phyloP scores from a whole-genome alignment of 805 yeast genomes.

The Myxozyma neotropica region DNA sequence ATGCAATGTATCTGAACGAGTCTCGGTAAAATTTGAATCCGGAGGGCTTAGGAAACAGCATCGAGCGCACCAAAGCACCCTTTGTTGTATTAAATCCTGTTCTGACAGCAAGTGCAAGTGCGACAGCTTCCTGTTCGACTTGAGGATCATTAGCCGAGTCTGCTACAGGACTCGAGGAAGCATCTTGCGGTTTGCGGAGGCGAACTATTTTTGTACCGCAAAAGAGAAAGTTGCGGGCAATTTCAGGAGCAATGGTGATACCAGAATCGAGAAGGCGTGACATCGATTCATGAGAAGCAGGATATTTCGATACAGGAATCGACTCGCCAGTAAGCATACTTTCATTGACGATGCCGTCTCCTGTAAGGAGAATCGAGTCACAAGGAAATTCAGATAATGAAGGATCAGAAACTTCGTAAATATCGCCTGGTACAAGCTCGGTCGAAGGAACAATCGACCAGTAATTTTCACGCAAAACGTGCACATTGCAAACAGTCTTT shows the following conservation, averaged over 20 bases:
- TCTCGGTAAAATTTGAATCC: conserved; percentile 93
- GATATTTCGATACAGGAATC: conserved; percentile 85
- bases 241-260: conserved; percentile 56
- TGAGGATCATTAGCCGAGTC: conserved; percentile 33
- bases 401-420: conserved; percentile 89
- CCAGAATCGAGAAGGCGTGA: conserved; percentile 43
- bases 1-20: conserved; percentile 93
- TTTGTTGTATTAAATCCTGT: conserved; percentile 96
- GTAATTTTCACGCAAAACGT: conserved; percentile 90
- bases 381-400: conserved; percentile 75
- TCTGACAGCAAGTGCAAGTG: conserved; percentile 81
- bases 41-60: conserved; percentile 94
- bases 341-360: conserved; percentile 96
- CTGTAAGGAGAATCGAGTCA: conserved; percentile 82
- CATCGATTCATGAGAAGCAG: conserved; percentile 66
- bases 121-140: conserved; percentile 62
- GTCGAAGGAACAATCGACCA: conserved; percentile 71
- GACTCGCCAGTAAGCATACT: conserved; percentile 98
- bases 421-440: conserved; percentile 93
- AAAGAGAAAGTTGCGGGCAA: conserved; percentile 76
- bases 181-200: conserved; percentile 59
- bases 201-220: conserved; percentile 89
- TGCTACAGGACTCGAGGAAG: conserved; percentile 3
- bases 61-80: conserved; percentile 89
- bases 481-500: conserved; percentile 70